A percentile compares a stretch with the other conserved stretches of the same genome.
Evolutionary conservation across 257 asterid species (phyloP).

Genomic region (Rehmannia glutinosa): DNA sequence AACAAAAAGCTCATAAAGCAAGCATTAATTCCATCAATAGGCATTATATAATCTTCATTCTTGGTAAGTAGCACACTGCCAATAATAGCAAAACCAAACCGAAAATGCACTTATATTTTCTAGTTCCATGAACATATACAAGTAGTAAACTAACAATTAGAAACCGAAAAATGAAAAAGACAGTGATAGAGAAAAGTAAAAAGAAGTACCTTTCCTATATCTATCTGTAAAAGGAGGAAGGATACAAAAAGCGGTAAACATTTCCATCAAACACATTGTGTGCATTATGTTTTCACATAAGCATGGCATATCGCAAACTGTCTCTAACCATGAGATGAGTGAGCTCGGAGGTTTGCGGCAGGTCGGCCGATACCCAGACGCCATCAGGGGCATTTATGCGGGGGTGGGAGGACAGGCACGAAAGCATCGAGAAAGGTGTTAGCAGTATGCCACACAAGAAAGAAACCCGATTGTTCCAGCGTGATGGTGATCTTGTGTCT

Average conservation of each 20-base stretch:
- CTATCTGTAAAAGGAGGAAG: not conserved
- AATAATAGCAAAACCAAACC: not conserved
- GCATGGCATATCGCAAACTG: slow-evolving; percentile 45
- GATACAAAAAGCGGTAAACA: not conserved
- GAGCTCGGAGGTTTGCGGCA: slow-evolving; percentile 40
- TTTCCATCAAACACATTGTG: not conserved
- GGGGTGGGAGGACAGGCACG: slow-evolving; percentile 32
- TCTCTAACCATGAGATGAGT: slow-evolving; percentile 50
- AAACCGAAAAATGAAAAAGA: not conserved
- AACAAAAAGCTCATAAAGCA: not conserved
- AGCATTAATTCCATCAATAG: not conserved
- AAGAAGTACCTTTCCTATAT: not conserved
- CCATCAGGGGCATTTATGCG: slow-evolving; percentile 33
- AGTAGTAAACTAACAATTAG: not conserved
- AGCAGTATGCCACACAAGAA: slow-evolving; percentile 22
- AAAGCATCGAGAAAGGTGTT: slow-evolving; percentile 32
- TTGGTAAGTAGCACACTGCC: not conserved
- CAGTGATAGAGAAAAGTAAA: not conserved
- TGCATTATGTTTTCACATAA: slow-evolving; percentile 30
- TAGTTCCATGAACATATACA: not conserved
- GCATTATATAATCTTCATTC: not conserved
- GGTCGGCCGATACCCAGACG: slow-evolving; percentile 45
- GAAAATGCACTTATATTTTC: not conserved
- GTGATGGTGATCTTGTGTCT: slow-evolving; percentile 4
- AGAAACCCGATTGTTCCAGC: slow-evolving; percentile 24